Evolutionary conservation across 1,284 basidiomycete species (phyloP).

Genomic region (Ceratobasidium sp.): DNA sequence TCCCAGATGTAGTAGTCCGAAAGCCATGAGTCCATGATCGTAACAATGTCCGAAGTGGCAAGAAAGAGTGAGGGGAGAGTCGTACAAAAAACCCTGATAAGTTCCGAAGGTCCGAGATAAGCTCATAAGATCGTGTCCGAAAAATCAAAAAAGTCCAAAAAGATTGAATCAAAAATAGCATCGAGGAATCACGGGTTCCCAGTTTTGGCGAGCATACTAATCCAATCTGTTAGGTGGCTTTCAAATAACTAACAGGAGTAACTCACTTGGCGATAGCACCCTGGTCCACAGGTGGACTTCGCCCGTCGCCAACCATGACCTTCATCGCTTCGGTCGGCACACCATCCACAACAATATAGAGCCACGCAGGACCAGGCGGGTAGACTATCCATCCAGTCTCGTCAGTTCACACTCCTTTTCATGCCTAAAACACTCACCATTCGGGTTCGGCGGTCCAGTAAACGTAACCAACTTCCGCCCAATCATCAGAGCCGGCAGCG

Average conservation of each 20-base stretch:
- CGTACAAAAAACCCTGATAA: no score
- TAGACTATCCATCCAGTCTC: constrained; percentile 62
- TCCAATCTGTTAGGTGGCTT: background rate
- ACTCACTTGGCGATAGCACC: constrained; percentile 49
- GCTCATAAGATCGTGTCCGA: no score
- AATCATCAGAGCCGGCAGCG: constrained; percentile 61
- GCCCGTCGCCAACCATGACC: constrained; percentile 83
- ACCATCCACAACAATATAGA: constrained; percentile 85
- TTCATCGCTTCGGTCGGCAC: constrained; percentile 83
- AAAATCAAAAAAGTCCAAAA: no score
- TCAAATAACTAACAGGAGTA: background rate
- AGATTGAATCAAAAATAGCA: no score
- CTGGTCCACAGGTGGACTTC: constrained; percentile 50
- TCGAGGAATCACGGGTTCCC: no score
- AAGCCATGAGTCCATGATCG: no score
- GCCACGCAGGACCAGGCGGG: constrained; percentile 87
- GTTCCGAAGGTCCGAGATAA: no score
- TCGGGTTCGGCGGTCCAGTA: constrained; percentile 84
- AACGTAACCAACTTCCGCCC: constrained; percentile 61
- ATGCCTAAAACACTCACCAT: constrained; percentile 52
- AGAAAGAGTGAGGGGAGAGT: no score
- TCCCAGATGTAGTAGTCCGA: no score
- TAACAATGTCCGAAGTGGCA: no score
- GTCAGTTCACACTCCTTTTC: no score
- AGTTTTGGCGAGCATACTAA: constrained; percentile 16